These are phyloP conservation scores for Alloteropsis semialata DNA, from an alignment of 176 grass and related monocot genomes.

Conservation along the genomic window DNA sequence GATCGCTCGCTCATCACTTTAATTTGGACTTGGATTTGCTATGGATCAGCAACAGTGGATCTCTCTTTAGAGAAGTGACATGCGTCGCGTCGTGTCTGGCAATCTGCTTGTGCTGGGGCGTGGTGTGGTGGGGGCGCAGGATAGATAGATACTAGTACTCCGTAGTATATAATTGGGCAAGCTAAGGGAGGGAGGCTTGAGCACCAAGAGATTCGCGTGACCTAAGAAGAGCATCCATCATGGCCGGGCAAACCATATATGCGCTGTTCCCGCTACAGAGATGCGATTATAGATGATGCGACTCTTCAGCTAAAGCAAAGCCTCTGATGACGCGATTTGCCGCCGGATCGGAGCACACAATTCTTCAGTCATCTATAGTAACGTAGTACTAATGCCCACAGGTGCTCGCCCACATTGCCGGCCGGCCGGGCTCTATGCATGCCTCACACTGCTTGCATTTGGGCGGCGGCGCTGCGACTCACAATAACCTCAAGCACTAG, in stretches of 20 bases:
- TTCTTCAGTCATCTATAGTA: background rate
- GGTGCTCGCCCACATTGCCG: no score
- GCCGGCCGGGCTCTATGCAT: no score
- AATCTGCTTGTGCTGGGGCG: no score
- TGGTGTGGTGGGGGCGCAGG: no score
- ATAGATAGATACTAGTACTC: no score
- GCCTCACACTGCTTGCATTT: no score
- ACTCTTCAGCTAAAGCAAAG: background rate
- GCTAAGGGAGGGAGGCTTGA: background rate
- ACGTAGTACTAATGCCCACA: background rate
- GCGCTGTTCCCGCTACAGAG: background rate
- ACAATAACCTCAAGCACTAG: no score
- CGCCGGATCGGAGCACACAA: background rate
- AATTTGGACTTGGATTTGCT: no score
- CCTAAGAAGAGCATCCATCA: background rate
- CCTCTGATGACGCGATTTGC: background rate
- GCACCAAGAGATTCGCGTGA: slow-evolving; percentile 36
- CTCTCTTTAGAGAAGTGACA: slow-evolving; percentile 39
- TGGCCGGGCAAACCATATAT: background rate
- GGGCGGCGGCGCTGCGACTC: no score
- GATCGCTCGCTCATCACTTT: no score
- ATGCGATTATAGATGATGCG: background rate
- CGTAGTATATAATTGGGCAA: slow-evolving; percentile 27
- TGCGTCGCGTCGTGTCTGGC: slow-evolving; percentile 42
- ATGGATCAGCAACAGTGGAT: background rate